Conservation (phyloP, 306 rosid genomes). For the Glycine soja region DNA sequence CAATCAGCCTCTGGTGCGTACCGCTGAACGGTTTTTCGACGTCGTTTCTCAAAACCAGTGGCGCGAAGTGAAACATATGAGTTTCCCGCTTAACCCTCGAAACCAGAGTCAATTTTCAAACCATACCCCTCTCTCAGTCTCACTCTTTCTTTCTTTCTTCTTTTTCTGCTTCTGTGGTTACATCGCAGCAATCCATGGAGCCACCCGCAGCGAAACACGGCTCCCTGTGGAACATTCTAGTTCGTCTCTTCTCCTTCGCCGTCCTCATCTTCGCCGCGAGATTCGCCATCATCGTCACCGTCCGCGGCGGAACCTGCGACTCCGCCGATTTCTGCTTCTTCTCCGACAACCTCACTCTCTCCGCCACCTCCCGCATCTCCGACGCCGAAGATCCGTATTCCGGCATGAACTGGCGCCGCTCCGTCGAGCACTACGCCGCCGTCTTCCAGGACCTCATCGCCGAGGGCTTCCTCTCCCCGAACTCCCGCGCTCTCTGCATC, state of each 20-base stretch:
- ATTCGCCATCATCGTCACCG: conserved; percentile 59
- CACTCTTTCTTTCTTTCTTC: background rate
- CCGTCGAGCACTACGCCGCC: conserved; percentile 56
- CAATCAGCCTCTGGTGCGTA: too few species aligned
- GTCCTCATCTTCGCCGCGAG: conserved; percentile 54
- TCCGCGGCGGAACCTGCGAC: conserved; percentile 54
- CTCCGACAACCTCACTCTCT: conserved; percentile 20
- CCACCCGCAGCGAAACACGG: conserved; percentile 40
- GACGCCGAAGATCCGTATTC: conserved; percentile 8
- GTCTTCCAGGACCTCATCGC: conserved; percentile 57
- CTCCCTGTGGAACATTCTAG: conserved; percentile 42
- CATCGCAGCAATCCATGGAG: conserved; percentile 50
- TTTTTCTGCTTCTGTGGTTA: conserved; percentile 28
- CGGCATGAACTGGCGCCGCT: conserved; percentile 52
- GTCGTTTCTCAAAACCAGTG: too few species aligned
- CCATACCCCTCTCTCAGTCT: background rate
- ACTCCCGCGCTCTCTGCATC: conserved; percentile 56
- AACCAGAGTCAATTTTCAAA: conserved; percentile 12
- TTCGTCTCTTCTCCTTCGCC: conserved; percentile 55
- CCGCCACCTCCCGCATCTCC: background rate
- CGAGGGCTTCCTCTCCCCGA: conserved; percentile 53
- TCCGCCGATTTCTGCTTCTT: conserved; percentile 60
- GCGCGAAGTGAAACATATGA: background rate
- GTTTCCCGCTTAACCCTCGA: conserved; percentile 48
- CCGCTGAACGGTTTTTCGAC: too few species aligned